Conservation (phyloP, 768 basidiomycete genomes). For the Podaxis sp. region DNA sequence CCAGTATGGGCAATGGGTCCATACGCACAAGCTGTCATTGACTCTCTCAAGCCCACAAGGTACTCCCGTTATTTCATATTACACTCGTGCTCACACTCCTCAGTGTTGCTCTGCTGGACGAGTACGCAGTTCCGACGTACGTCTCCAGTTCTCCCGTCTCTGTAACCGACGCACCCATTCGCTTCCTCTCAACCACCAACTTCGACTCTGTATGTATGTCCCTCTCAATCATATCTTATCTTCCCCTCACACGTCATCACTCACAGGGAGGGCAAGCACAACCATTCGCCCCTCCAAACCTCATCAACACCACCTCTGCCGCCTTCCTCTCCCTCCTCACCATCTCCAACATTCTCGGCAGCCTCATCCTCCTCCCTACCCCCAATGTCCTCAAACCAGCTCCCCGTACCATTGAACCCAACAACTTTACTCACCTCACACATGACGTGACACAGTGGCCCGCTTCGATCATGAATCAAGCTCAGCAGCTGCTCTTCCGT, state of each 20-base stretch:
- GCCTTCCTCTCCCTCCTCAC: constrained; percentile 41
- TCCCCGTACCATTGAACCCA: constrained; percentile 33
- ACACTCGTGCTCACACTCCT: background rate
- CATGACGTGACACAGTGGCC: constrained; percentile 33
- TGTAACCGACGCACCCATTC: constrained; percentile 43
- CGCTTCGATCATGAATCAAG: constrained; percentile 25
- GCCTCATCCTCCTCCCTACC: constrained; percentile 46
- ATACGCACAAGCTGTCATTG: constrained; percentile 41
- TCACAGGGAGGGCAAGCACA: constrained; percentile 29
- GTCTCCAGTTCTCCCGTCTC: constrained; percentile 30
- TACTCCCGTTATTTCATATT: constrained; percentile 16
- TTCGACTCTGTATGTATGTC: constrained; percentile 18
- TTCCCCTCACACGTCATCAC: background rate
- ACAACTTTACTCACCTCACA: constrained; percentile 28
- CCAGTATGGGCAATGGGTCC: constrained; percentile 47
- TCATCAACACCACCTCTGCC: constrained; percentile 51
- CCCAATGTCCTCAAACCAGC: constrained; percentile 36
- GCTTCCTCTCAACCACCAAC: constrained; percentile 39
- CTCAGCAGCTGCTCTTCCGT: constrained; percentile 31
- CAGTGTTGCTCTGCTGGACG: constrained; percentile 49
- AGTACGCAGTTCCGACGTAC: constrained; percentile 47
- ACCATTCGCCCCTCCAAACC: constrained; percentile 50
- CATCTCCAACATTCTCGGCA: constrained; percentile 18
- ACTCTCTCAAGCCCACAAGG: constrained; percentile 42
- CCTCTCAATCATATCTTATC: constrained; percentile 9